Evolutionary conservation across 768 basidiomycete genomes (phyloP), one percentile per base, ranked within the genome.

Genomic region (Hortiboletus campestris): DNA sequence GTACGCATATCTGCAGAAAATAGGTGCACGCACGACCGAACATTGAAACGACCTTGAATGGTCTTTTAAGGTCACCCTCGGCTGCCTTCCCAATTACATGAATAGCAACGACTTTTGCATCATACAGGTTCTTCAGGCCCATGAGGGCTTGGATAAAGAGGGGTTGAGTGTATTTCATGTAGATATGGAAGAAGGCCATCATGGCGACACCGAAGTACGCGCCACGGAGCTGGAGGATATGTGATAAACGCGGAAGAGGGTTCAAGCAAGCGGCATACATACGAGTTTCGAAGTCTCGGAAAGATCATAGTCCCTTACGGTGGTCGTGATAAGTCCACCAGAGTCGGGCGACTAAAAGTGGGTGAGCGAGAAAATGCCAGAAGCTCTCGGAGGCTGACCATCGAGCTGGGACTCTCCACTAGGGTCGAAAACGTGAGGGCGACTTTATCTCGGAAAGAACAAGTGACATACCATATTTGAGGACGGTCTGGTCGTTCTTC

Each of bases 131-230:
- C 79, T 99, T 98, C 67, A 97, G 54, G n/a, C 91, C 91, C 93
- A 96, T 97, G 62, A 99, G 81, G 13, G 83, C 83, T 72, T 98
- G 96, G 61, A 98, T 89, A 76, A 98, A 96, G 61, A 98, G 84
- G 8, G 96, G 96, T 68, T 96, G 95, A 8, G 94, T 95, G 82
- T 91, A 98, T 70, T 90, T 85, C 76, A 98, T 78, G 82, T 98
- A 98, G 49, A 89, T 58, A 76, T 99, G 96, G 78, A 98, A 85
- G 80, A 94, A 88, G 55, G 67, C 80, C 89, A 95, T 94, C 87
- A 93, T 91, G 47, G 85, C 88, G 65, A 93, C 72, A 59, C 88
- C 87, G 72, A 84, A 81, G 73, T 81, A 89, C 9, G 77, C 82
- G n/a, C 79, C 75, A 39, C 84, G 84, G 56, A 89, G 79, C 85